phyloP scores from a whole-genome alignment of 352 stramenopile species.

The Globisporangium megalacanthum region DNA sequence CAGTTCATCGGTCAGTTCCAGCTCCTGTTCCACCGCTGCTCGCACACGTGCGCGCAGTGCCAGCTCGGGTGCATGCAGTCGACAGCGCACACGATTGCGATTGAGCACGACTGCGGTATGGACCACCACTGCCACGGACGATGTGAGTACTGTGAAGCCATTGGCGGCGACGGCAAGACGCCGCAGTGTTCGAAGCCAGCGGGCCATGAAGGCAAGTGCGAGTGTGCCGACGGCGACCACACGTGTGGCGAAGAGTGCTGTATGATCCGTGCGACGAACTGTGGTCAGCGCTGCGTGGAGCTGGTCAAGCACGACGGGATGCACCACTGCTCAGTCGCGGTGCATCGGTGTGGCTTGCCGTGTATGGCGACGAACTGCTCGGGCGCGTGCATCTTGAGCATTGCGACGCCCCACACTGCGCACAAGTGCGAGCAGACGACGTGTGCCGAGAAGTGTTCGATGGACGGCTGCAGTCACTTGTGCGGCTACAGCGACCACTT shows the following conservation, averaged over 20 bases:
- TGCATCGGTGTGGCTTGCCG: conserved; percentile 49
- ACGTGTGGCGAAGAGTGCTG: conserved; percentile 48
- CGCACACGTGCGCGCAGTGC: conserved; percentile 46
- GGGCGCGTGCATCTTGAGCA: conserved; percentile 41
- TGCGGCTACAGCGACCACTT: too few species aligned
- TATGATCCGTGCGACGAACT: conserved; percentile 42
- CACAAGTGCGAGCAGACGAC: conserved; percentile 62
- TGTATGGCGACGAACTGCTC: conserved; percentile 41
- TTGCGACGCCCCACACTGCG: conserved; percentile 37
- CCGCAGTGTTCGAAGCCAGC: conserved; percentile 43
- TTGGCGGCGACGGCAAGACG: conserved; percentile 15
- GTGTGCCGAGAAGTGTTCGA: conserved; percentile 54
- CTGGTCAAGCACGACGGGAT: conserved; percentile 34
- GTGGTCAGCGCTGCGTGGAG: conserved; percentile 34
- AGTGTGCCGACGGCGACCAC: conserved; percentile 56
- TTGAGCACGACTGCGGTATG: conserved; percentile 42
- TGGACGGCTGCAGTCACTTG: too few species aligned
- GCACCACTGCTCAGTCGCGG: conserved; percentile 47
- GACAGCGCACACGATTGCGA: conserved; percentile 23
- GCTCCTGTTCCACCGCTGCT: conserved; percentile 52
- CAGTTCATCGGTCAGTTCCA: conserved; percentile 41
- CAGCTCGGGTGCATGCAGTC: conserved; percentile 63
- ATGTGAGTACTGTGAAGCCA: too few species aligned
- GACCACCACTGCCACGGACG: conserved; percentile 35
- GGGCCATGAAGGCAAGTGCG: conserved; percentile 62